A percentile compares a stretch with the other conserved stretches of the same genome.
These are phyloP conservation scores for Leucosporidium yakuticum DNA, from an alignment of 768 basidiomycete species.

Conservation along the genomic window DNA sequence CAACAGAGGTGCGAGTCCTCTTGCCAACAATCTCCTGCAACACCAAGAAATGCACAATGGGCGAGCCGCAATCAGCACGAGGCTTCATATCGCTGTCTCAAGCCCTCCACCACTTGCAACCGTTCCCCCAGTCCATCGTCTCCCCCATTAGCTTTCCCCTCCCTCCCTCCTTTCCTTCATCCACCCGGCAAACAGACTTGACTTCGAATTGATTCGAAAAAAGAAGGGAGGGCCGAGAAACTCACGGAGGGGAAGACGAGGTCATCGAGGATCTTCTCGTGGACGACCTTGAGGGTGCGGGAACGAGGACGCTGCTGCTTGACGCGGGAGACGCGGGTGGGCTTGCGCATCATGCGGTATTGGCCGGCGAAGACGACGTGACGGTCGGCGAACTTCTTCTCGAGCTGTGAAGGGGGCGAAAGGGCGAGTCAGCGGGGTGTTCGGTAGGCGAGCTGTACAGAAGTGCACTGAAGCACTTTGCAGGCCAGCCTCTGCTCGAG, in stretches of 20 bases:
- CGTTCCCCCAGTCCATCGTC: background rate
- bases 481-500: background rate
- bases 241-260: conserved; percentile 86
- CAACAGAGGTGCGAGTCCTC: conserved; percentile 85
- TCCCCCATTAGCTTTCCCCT: background rate
- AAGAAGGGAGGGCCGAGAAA: background rate
- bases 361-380: conserved; percentile 99
- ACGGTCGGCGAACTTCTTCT: conserved; percentile 99
- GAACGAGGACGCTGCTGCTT: conserved; percentile 94
- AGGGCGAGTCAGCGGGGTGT: conserved; percentile 27
- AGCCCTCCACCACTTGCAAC: conserved; percentile 14
- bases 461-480: background rate
- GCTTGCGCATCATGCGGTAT: conserved; percentile 96
- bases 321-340: conserved; percentile 83
- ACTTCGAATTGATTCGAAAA: background rate
- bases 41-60: background rate
- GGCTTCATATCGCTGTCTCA: conserved; percentile 32
- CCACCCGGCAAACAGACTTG: background rate
- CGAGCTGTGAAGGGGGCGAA: conserved; percentile 54
- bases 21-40: conserved; percentile 84
- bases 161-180: conserved; percentile 1
- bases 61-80: conserved; percentile 36
- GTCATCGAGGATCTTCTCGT: conserved; percentile 98
- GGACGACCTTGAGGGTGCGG: conserved; percentile 93
- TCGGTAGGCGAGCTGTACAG: conserved; percentile 3